Evolutionary conservation across 306 rosid species (phyloP).

Genomic region (Prunus davidiana): DNA sequence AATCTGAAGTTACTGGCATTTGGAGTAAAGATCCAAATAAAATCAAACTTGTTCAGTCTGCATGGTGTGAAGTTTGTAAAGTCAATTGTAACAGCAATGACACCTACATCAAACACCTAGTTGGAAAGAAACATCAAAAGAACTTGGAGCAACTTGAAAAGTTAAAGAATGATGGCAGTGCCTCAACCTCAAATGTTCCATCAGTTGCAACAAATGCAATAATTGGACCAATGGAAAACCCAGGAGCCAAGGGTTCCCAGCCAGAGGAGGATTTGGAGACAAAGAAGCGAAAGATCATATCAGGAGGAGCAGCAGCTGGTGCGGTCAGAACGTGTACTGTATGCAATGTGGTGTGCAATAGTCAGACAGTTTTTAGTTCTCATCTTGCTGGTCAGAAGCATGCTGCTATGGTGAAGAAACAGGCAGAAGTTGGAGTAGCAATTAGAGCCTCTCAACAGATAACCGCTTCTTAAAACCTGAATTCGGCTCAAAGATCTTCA

Average conservation of each 20-base stretch:
- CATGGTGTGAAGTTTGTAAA: conserved; percentile 66
- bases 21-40: conserved; percentile 39
- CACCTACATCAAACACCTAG: conserved; percentile 41
- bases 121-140: conserved; percentile 67
- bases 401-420: conserved; percentile 47
- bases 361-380: conserved; percentile 38
- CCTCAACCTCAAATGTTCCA: conserved; percentile 8
- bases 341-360: conserved; percentile 77
- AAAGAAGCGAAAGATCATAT: conserved; percentile 53
- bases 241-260: conserved; percentile 18
- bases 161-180: conserved; percentile 12
- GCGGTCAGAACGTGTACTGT: conserved; percentile 41
- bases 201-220: conserved; percentile 7
- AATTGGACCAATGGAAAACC: conserved; percentile 50
- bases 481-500: no score
- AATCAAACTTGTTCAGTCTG: conserved; percentile 44
- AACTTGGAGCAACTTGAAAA: conserved; percentile 39
- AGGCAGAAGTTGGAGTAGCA: conserved; percentile 16
- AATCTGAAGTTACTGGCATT: conserved; percentile 32
- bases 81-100: conserved; percentile 55
- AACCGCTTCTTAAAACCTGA: background rate
- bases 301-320: conserved; percentile 41
- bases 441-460: conserved; percentile 3
- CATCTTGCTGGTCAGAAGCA: conserved; percentile 74
- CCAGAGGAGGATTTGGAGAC: conserved; percentile 37